phyloP scores from a whole-genome alignment of 1,284 basidiomycete species.

The Trametes polyzona region DNA sequence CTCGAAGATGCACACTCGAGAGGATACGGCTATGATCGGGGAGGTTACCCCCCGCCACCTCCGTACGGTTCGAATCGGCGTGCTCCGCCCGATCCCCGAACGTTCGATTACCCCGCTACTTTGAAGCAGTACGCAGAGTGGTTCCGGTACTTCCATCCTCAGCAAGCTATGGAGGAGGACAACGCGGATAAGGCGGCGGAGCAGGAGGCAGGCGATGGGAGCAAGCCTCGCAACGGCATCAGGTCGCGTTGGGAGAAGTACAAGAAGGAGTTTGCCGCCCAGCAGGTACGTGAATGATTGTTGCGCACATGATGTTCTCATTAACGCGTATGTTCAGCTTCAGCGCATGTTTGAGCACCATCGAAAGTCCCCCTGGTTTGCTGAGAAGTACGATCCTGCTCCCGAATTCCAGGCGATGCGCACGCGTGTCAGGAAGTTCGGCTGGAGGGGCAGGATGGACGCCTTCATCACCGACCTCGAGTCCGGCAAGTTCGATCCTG shows the following conservation, averaged over 20 bases:
- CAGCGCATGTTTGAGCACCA: conserved; percentile 93
- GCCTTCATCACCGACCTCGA: conserved; percentile 80
- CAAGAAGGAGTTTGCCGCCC: conserved; percentile 83
- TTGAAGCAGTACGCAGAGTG: conserved; percentile 90
- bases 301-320: neutral
- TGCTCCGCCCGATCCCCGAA: conserved; percentile 79
- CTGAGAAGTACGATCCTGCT: conserved; percentile 87
- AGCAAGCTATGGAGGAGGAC: conserved; percentile 79
- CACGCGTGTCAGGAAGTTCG: conserved; percentile 76
- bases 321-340: conserved; percentile 53
- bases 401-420: conserved; percentile 72
- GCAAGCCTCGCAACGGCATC: conserved; percentile 80
- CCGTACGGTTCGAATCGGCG: conserved; percentile 50
- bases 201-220: conserved; percentile 76
- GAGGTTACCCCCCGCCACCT: conserved; percentile 47
- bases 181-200: conserved; percentile 79
- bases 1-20: conserved; percentile 65
- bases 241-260: conserved; percentile 87
- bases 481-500: conserved; percentile 81
- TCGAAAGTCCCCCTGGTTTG: conserved; percentile 91
- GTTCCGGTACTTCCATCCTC: conserved; percentile 83
- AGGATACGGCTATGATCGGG: conserved; percentile 61
- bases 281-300: conserved; percentile 66
- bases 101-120: conserved; percentile 79
- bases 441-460: conserved; percentile 75